Base-by-base conservation (phyloP, 768 basidiomycete genomes). In the Dioszegia hungarica region DNA sequence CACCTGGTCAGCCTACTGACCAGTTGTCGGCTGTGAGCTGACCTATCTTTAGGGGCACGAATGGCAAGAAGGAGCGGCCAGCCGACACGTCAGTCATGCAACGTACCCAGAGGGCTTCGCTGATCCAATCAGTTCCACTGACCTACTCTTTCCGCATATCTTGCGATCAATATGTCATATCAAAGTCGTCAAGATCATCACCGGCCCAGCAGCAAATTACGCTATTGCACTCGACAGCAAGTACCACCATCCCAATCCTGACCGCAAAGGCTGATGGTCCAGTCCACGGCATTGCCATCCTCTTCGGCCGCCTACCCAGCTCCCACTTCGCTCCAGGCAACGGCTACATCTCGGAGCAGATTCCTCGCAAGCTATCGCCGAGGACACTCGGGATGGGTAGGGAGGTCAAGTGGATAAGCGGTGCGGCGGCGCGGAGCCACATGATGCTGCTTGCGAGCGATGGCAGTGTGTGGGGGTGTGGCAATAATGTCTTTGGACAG, bases 61-160 rank as follows among this genome's bases (percentile, higher is more conserved):
- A 89, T 34, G 89, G 88, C 53, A 81, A 83, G 53, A 90, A 89
- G 73, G 87, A 87, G 52, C 81, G 84, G 52, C 80, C 80, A 54
- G 82, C 81, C 43, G 52, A 56, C 51, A 39, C 57, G 47, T 47
- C 31, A 47, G 44, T 53, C 14, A 5, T 33, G 12, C 17, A 28
- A 12, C 37, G 3, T 37, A 53, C 46, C 24, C 25, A 27, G 46
- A 40, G 47, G n/a, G n/a, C 19, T 28, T 28, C 14, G 24, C 37
- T 47, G 34, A 54, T n/a, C 38, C 19, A 33, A 15, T n/a, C 10
- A 52, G 52, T 6, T 15, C 38, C 8, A 25, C 90, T 3, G 92
- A 97, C 80, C 82, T 97, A 3, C 81, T 86, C 51, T 84, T 88
- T 75, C 91, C 92, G 0, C 84, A 92, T 76, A 89, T 94, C 67